Base-by-base conservation (phyloP, 352 stramenopile genomes). In the Phytopythium helicoides region DNA sequence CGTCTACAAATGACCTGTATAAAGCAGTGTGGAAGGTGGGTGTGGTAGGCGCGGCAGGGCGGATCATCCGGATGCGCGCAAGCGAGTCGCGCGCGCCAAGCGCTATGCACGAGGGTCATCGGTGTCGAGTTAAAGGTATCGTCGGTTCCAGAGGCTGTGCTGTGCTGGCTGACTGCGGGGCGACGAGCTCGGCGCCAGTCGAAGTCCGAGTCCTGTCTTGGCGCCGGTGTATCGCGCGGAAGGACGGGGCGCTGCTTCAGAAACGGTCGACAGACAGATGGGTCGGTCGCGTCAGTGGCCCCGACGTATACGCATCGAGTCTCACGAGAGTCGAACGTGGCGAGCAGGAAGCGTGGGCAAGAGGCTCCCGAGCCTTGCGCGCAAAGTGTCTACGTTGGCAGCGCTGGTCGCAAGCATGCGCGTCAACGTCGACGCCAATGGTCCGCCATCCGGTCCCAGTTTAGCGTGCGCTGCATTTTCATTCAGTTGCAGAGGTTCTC, bases 201-300 rank as follows among this genome's bases (percentile, higher is more conserved):
- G 16, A 12, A 11, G 16, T 4, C 23, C 6, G 14, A 18, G 25
- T 23, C 25, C 16, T 35, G 31, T 36, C 34, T 28, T 48, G 23
- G 31, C 42, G 7, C 25, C 5, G 6, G 18, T 48, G 34, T 48
- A 28, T 48, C 23, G 42, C 25, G 25, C 23, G 42, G 8, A 28
- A n/a, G 42, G 42, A 49, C 42, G 42, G 42, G 42, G 15, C 21
- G 22, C 42, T 36, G 16, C 42, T 49, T 49, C 42, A 49, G 42
- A 47, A 47, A 47, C n/a, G n/a, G 8, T 44, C 18, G 37, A 6
- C 18, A n/a, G 25, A 37, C 15, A 49, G 39, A 23, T 46, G 38
- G 11, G 14, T 12, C 16, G 6, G n/a, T 12, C 15, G 38, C 19
- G 16, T 21, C 38, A 45, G 36, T 10, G 15, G 36, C 36, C 15